These are phyloP conservation scores for Arthrobotrys entomopaga DNA, from an alignment of 2,329 filamentous ascomycete species.

Conservation along the genomic window DNA sequence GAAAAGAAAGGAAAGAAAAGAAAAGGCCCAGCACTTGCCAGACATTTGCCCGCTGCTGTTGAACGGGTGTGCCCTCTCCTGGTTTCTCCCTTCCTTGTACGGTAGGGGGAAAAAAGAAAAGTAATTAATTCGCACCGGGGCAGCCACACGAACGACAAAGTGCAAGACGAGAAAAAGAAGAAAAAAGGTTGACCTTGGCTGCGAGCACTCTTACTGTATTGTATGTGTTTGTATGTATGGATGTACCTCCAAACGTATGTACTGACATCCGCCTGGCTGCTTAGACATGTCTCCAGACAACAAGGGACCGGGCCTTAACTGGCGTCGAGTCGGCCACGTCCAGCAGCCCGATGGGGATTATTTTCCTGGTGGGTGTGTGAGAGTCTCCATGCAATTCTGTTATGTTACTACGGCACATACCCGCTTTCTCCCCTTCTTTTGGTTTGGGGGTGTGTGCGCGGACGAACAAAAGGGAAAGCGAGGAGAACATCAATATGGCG, in stretches of 20 bases:
- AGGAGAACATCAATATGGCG: constrained; percentile 14
- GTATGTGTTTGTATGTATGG: too few species aligned
- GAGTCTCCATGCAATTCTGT: background rate
- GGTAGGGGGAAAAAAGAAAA: constrained; percentile 43
- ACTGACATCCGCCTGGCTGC: constrained; percentile 9
- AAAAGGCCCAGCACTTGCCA: constrained; percentile 50
- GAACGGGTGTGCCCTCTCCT: constrained; percentile 53
- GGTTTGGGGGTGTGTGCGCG: constrained; percentile 17
- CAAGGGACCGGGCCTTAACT: constrained; percentile 52
- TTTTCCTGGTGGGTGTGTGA: constrained; percentile 37
- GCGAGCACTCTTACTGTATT: constrained; percentile 20
- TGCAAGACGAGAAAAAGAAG: background rate
- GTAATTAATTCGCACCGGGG: constrained; percentile 36
- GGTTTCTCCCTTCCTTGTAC: constrained; percentile 45
- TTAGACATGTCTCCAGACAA: constrained; percentile 50
- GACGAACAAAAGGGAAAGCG: constrained; percentile 46
- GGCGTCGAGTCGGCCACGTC: constrained; percentile 48
- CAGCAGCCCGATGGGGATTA: constrained; percentile 46
- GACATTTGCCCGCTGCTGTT: constrained; percentile 49
- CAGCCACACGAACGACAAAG: constrained; percentile 30
- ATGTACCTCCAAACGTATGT: constrained; percentile 5
- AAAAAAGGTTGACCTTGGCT: constrained; percentile 43
- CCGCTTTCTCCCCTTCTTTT: constrained; percentile 31
- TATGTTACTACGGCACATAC: constrained; percentile 49
- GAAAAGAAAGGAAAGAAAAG: constrained; percentile 14